Percentiles rank a stretch among this genome's conserved stretches.
Evolutionary conservation across 139 green algal species (phyloP).

Genomic region (Spirogloea muscicola): DNA sequence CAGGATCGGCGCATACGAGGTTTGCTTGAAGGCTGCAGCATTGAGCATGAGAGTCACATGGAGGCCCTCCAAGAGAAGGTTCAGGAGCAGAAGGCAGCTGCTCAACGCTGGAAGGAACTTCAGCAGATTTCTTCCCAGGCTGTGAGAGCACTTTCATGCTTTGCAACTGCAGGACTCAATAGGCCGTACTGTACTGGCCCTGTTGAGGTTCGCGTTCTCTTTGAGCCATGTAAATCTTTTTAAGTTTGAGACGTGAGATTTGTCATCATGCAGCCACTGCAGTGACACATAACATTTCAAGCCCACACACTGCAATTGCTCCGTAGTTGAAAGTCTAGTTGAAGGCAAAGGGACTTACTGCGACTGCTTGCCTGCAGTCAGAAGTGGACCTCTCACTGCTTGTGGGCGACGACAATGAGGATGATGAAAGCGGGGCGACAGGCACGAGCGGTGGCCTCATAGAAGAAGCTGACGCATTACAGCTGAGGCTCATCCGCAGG

Average conservation of each 20-base stretch:
- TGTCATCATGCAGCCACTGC: too few species aligned
- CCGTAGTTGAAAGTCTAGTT: too few species aligned
- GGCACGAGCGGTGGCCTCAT: too few species aligned
- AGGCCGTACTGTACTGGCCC: too few species aligned
- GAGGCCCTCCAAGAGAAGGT: slow-evolving; percentile 1
- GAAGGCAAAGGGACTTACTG: too few species aligned
- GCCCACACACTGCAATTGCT: too few species aligned
- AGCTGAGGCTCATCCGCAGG: slow-evolving; percentile 18
- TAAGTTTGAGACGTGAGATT: too few species aligned
- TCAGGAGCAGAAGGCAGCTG: slow-evolving; percentile 19
- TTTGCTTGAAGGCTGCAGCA: slow-evolving; percentile 21
- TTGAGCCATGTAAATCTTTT: too few species aligned
- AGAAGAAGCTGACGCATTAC: slow-evolving; percentile 20
- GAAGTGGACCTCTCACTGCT: slow-evolving; percentile 18
- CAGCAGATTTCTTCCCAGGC: background rate
- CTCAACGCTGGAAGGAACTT: slow-evolving; percentile 19
- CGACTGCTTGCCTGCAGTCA: slow-evolving; percentile 12
- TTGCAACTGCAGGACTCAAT: too few species aligned
- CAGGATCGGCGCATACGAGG: slow-evolving; percentile 37
- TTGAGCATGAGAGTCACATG: slow-evolving; percentile 28
- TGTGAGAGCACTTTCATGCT: background rate
- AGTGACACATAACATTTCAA: too few species aligned
- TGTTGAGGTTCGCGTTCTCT: too few species aligned
- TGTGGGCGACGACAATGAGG: background rate
- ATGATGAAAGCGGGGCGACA: too few species aligned